These are phyloP conservation scores for Gastrodia elata DNA, from an alignment of 106 monocot genomes.

Conservation along the genomic window DNA sequence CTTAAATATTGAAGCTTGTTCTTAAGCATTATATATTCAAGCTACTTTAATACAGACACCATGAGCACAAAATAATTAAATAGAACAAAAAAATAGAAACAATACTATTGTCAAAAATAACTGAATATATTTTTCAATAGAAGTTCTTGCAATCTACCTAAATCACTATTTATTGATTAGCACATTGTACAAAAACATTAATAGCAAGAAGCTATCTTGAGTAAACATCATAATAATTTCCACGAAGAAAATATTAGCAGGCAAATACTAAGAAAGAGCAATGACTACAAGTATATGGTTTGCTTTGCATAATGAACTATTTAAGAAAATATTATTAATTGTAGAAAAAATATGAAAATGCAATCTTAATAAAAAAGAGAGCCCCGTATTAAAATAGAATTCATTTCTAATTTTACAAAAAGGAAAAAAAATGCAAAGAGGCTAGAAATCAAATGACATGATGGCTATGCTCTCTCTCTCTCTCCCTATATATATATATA, in stretches of 20 bases:
- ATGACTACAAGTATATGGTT: background rate
- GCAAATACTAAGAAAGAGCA: background rate
- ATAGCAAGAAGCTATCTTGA: background rate
- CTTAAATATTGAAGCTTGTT: slow-evolving; percentile 1
- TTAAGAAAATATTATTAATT: background rate
- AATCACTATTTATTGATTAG: background rate
- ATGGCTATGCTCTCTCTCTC: no score
- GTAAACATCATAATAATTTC: background rate
- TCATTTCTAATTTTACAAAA: no score
- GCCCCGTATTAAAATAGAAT: no score
- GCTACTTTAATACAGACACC: background rate
- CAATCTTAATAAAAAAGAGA: no score
- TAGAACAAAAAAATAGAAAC: background rate
- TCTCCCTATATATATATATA: no score
- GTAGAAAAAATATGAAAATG: no score
- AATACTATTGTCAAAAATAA: background rate
- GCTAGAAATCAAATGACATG: no score
- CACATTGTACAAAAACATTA: background rate
- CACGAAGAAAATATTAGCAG: background rate
- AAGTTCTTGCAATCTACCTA: background rate
- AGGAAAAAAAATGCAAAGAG: no score
- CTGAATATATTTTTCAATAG: background rate
- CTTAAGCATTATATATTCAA: background rate
- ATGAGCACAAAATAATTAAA: no score
- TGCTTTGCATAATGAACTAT: background rate